phyloP scores from a whole-genome alignment of 225 moss, liverwort and hornwort species.

The Polytrichum commune region DNA sequence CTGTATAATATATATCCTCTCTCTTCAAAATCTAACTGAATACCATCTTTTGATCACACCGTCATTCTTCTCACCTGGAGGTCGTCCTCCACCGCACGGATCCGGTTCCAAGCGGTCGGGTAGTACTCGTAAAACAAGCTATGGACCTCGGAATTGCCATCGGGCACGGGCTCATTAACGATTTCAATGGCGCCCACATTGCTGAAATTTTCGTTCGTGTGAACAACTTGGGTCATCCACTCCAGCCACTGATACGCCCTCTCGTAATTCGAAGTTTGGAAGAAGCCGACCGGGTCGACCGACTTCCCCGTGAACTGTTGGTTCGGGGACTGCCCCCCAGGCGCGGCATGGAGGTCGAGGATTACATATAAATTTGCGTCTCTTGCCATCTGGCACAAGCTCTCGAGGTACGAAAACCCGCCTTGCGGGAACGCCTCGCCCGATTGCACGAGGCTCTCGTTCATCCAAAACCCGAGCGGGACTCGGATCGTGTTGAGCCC shows the following conservation, averaged over 20 bases:
- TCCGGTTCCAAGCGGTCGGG: slow-evolving; percentile 25
- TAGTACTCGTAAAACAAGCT: slow-evolving; percentile 24
- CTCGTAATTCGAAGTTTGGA: slow-evolving; percentile 15
- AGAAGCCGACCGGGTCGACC: slow-evolving; percentile 14
- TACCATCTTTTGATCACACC: no score
- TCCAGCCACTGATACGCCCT: slow-evolving; percentile 28
- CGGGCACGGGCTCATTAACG: slow-evolving; percentile 30
- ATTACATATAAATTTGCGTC: neutral
- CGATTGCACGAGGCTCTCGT: slow-evolving; percentile 19
- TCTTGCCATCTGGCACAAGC: neutral
- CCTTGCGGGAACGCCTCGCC: slow-evolving; percentile 11
- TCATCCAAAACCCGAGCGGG: slow-evolving; percentile 34
- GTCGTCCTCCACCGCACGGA: slow-evolving; percentile 21
- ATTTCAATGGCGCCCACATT: slow-evolving; percentile 28
- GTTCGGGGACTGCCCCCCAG: neutral
- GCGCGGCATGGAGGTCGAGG: neutral
- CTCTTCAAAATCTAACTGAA: no score
- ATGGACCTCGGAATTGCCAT: neutral
- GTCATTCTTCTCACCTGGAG: slow-evolving; percentile 9
- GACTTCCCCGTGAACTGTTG: slow-evolving; percentile 9
- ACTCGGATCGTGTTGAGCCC: slow-evolving; percentile 36
- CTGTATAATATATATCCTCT: no score
- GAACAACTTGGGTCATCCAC: slow-evolving; percentile 18
- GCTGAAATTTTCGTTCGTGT: slow-evolving; percentile 17
- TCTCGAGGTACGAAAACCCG: neutral